Evolutionary conservation across 1,284 basidiomycete genomes (phyloP), one percentile per base, ranked within the genome.

Genomic region (Irpex lacteus): DNA sequence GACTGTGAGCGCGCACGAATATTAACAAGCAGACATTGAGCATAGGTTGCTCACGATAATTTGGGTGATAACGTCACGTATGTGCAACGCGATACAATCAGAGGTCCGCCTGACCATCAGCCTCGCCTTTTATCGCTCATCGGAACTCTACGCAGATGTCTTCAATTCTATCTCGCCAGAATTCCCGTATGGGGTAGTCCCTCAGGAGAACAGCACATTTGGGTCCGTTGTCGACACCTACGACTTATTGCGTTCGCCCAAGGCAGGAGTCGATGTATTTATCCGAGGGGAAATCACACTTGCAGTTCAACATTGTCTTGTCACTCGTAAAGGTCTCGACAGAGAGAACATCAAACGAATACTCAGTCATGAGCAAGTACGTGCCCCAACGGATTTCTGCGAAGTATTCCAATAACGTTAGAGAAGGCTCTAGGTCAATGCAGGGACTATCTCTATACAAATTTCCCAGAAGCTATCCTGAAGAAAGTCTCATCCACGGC

Each of bases 361-460:
- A 9, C 70, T 90, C 67, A 92, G 91, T 74, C 90, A 92, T 67
- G 91, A 92, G 71, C 91, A 92, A 78, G 90, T 89, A 61, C 60
- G 77, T 71, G 15, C 15, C 8, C n/a, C 2, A 18, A 19, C 34
- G 57, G n/a, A 37, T 13, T 21, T 18, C 56, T 19, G 26, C 19
- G 7, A 32, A 49, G 26, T 21, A 11, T 8, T 11, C 26, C 13
- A 9, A 19, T 38, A n/a, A 38, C 19, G 8, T n/a, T 38, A 38
- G 52, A 60, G n/a, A 68, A 93, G 91, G 91, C 91, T 13, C 74
- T 93, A 21, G 91, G 91, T n/a, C 91, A 93, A 74, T 93, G 91
- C 72, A 79, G 77, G 26, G 75, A 71, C 9, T 93, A 88, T 74
- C 72, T 93, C 18, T 70, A 76, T 26, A 69, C 74, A 59, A 72